phyloP scores from a whole-genome alignment of 2,329 filamentous ascomycete species.

The Trichoderma guizhouense region DNA sequence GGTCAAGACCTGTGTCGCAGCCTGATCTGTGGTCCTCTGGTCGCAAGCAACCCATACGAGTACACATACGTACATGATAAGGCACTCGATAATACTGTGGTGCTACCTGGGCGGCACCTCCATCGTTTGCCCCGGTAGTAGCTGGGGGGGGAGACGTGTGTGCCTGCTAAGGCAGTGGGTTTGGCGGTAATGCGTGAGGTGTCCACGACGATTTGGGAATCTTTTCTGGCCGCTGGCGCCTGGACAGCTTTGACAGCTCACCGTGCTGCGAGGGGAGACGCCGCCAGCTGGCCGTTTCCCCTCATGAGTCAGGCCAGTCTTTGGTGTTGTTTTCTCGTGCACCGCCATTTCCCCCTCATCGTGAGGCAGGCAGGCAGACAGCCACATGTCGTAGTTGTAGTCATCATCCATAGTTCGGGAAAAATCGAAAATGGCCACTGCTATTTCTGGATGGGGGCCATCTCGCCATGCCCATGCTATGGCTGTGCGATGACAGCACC shows the following conservation, averaged over 20 bases:
- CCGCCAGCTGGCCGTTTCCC: constrained; percentile 13
- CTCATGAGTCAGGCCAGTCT: constrained; percentile 8
- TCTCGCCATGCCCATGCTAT: background rate
- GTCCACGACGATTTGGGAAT: background rate
- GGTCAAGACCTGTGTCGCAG: constrained; percentile 14
- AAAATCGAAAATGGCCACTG: constrained; percentile 4
- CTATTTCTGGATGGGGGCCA: constrained; percentile 2
- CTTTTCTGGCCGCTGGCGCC: background rate
- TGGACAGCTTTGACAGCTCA: background rate
- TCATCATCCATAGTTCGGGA: background rate
- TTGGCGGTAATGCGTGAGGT: background rate
- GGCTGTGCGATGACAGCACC: constrained; percentile 14
- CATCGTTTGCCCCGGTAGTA: background rate
- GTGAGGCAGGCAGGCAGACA: background rate
- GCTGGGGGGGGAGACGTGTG: background rate
- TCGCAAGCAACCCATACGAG: background rate
- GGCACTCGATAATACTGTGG: background rate
- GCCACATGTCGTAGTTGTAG: no score
- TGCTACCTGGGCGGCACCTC: background rate
- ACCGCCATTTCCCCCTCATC: constrained; percentile 8
- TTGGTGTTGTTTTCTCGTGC: background rate
- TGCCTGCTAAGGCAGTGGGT: background rate
- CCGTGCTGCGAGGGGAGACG: background rate
- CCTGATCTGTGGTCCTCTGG: background rate
- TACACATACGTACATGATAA: background rate